Evolutionary conservation across 148 eudicot species (phyloP), one percentile per base, ranked within the genome.

Genomic region (Rhododendron williamsianum): DNA sequence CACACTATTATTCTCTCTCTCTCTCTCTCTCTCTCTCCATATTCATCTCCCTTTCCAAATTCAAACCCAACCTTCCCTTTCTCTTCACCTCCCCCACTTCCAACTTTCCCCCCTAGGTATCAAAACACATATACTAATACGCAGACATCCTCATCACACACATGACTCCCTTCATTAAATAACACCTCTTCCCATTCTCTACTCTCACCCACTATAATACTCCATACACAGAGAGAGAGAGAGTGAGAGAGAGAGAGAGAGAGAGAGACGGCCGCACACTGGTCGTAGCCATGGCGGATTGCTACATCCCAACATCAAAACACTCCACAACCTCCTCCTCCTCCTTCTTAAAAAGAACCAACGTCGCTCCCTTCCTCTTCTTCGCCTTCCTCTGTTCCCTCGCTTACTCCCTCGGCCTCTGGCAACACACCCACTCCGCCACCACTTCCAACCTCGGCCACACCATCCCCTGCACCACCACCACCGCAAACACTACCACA

Each of bases 261-360:
- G 21, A 67, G 63, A 46, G 45, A 46, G 56, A 63, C 9, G 9
- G 1, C 41, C 27, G 4, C 15, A 54, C 7, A 54, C 7, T 36
- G 76, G 33, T 25, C n/a, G 3, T 10, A 81, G 25, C 83, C 41
- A 92, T 91, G 94, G 90, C 89, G 65, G 93, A 90, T 33, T 86
- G 88, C 81, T 90, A 93, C 91, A 85, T 88, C 58, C 89, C 93
- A 0, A 91, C 89, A 46, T 81, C 92, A 72, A 93, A 93, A 81
- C 91, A 51, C 54, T 51, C 54, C 54, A 51, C 89, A 83, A 43
- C 88, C 9, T 0, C 87, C 35, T 0, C 71, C 83, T 49, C 36
- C 83, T 71, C 89, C 33, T 67, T 33, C 83, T 84, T 69, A 80
- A 85, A 84, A 82, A 77, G 52, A 73, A 21, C 83, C 85, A 78